Evolutionary conservation across 352 stramenopile species (phyloP), one percentile per base, ranked within the genome.

Genomic region (Peronospora belbahrii): DNA sequence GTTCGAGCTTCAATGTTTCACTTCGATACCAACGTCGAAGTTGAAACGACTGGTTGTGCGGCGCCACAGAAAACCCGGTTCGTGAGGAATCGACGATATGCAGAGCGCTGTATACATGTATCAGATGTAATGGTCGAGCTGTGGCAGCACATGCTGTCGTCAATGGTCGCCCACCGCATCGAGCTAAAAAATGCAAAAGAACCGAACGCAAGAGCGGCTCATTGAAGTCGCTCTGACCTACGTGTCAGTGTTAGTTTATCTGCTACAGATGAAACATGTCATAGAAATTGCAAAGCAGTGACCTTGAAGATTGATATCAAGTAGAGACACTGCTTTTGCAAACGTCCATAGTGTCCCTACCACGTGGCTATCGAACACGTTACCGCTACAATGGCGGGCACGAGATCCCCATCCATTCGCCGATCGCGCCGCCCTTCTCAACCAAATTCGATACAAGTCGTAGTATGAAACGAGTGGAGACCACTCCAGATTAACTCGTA

Each of bases 151-250:
- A n/a, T n/a, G n/a, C n/a, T n/a, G n/a, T n/a, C n/a, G n/a, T n/a
- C n/a, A n/a, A n/a, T n/a, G n/a, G n/a, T n/a, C n/a, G n/a, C 8
- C 24, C 24, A 28, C 24, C 24, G 24, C 24, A 28, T 28, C 11
- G 24, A 11, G n/a, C n/a, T n/a, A n/a, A n/a, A n/a, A n/a, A n/a
- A n/a, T n/a, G n/a, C n/a, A n/a, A n/a, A n/a, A n/a, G n/a, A n/a
- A n/a, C n/a, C n/a, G n/a, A n/a, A n/a, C n/a, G 42, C 48, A 52
- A 62, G 53, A 62, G 36, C 35, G 49, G 41, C 41, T 30, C 53
- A 35, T 53, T 58, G 28, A 53, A 49, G 47, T 56, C 46, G 44
- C 27, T 30, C 23, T 15, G 36, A 4, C 6, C 30, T 46, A 31
- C 51, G 32, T 56, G 17, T 20, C 52, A n/a, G n/a, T n/a, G n/a